Evolutionary conservation across 1,284 basidiomycete species (phyloP).

Genomic region (Ustilago esculenta): DNA sequence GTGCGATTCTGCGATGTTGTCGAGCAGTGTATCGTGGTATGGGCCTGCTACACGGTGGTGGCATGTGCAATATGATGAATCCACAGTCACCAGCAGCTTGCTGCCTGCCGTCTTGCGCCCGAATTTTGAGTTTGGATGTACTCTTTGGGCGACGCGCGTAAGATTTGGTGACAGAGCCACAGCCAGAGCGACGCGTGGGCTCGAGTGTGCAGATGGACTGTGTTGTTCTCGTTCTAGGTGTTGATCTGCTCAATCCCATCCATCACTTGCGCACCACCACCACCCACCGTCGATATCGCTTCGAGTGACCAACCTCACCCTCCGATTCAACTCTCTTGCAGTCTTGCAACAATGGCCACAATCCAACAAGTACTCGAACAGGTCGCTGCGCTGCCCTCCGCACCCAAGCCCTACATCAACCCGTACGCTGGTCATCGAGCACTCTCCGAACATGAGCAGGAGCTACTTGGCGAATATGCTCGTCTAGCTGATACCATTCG

Average conservation of each 20-base stretch:
- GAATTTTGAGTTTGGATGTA: too few species aligned
- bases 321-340: not conserved
- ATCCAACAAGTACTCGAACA: slow-evolving; percentile 44
- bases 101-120: not conserved
- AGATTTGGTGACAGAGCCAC: not conserved
- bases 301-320: not conserved
- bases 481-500: slow-evolving; percentile 59
- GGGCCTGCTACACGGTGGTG: too few species aligned
- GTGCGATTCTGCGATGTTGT: not conserved
- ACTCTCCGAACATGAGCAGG: slow-evolving; percentile 53
- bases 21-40: too few species aligned
- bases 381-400: slow-evolving; percentile 34
- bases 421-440: slow-evolving; percentile 59
- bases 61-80: not conserved
- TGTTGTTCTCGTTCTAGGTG: too few species aligned
- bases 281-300: not conserved
- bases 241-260: too few species aligned
- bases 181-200: not conserved
- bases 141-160: not conserved
- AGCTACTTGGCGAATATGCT: slow-evolving; percentile 63
- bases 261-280: too few species aligned
- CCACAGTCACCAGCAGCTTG: slow-evolving; percentile 2
- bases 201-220: too few species aligned
- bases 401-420: slow-evolving; percentile 48
- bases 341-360: slow-evolving; percentile 23